Evolutionary conservation across 1,284 basidiomycete genomes (phyloP), one percentile per base, ranked within the genome.

Genomic region (Ustilago lituana): DNA sequence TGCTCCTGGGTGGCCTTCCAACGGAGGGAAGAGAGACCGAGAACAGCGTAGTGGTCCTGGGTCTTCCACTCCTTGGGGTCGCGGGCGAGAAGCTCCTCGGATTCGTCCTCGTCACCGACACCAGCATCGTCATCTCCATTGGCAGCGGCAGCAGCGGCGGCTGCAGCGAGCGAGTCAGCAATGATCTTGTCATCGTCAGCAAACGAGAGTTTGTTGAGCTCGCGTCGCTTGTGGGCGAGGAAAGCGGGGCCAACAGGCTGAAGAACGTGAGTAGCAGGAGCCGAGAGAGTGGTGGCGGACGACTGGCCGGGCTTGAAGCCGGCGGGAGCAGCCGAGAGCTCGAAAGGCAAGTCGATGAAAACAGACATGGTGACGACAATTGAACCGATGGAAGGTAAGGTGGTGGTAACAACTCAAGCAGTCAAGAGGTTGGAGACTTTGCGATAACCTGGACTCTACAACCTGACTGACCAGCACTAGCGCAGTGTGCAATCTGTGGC

Each of bases 1-100:
- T 98, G 95, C 63, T 90, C 93, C 33, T 89, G 87, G 17, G 88
- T 93, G 10, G 95, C 95, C 74, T 87, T 89, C 87, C 91, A 93
- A 61, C 95, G 88, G 58, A 97, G 86, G 79, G 91, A 89, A 23
- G 93, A 95, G 5, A 98, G 88, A 78, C 95, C 95, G 50, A 98
- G 89, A 31, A 98, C 92, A 58, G 91, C 92, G 82, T 98, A 98
- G 83, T 98, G 93, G 83, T 98, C 95, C 88, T 98, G 96, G 87
- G 94, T 93, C 92, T 98, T 98, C 95, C 95, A 98, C 83, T 97
- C 94, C 84, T 97, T 98, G 15, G 95, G 92, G 85, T 98, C 96
- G 17, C 89, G 85, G 27, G 85, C 83, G 41, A 95, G 84, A 45
- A 94, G 80, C 23, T 90, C 89, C 10, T 86, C 85, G 31, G 87